These are phyloP conservation scores for Hyphodiscus sp. DNA, from an alignment of 2,329 filamentous ascomycete genomes.

Conservation along the genomic window DNA sequence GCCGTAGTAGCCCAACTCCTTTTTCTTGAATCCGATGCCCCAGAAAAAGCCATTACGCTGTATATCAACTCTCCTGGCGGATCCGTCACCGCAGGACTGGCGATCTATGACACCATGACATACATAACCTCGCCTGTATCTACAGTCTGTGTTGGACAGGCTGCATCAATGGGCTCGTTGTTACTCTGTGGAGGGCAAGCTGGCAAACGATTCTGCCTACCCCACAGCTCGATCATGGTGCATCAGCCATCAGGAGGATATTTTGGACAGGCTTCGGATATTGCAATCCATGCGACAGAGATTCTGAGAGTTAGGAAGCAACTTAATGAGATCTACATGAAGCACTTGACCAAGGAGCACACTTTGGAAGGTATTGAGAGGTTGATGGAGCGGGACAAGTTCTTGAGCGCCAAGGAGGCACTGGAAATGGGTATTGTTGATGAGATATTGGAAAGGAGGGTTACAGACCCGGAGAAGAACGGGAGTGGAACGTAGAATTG, in stretches of 20 bases:
- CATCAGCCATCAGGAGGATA: slow-evolving; percentile 84
- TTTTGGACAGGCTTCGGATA: slow-evolving; percentile 65
- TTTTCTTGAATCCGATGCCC: slow-evolving; percentile 95
- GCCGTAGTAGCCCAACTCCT: slow-evolving; percentile 92
- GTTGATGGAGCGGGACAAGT: slow-evolving; percentile 96
- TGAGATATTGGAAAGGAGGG: slow-evolving; percentile 68
- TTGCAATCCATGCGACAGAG: slow-evolving; percentile 95
- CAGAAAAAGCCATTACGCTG: slow-evolving; percentile 89
- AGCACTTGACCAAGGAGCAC: slow-evolving; percentile 79
- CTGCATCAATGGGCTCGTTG: slow-evolving; percentile 90
- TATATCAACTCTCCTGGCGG: slow-evolving; percentile 98
- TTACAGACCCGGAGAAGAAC: slow-evolving; percentile 13
- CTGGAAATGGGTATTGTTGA: slow-evolving; percentile 88
- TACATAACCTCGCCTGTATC: slow-evolving; percentile 92
- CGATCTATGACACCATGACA: slow-evolving; percentile 98
- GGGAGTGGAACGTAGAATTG: slow-evolving; percentile 1
- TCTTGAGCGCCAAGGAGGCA: slow-evolving; percentile 83
- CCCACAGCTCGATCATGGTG: slow-evolving; percentile 95
- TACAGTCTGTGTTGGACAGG: slow-evolving; percentile 91
- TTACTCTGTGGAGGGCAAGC: slow-evolving; percentile 79
- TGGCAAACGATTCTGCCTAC: slow-evolving; percentile 80
- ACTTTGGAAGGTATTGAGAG: slow-evolving; percentile 79
- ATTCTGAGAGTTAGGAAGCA: slow-evolving; percentile 81
- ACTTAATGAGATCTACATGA: slow-evolving; percentile 83
- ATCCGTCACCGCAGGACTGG: slow-evolving; percentile 78